Conservation (phyloP, 129 eudicot genomes). For the Cynara cardunculus region DNA sequence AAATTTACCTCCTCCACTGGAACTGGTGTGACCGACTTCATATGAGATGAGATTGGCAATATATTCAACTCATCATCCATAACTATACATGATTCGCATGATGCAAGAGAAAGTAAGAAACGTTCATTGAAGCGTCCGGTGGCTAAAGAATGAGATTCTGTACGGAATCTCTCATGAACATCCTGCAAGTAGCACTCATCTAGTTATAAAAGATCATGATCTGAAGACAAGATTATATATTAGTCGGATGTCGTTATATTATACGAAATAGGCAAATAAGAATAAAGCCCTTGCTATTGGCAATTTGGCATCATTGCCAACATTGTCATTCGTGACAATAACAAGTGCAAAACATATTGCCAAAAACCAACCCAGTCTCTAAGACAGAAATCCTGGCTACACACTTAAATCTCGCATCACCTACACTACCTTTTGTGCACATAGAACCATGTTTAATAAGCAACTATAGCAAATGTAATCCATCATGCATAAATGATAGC, state of each 20-base stretch:
- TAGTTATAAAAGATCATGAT: neutral
- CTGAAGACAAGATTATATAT: neutral
- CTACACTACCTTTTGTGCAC: too few relatives aligned
- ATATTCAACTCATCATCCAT: constrained; percentile 97
- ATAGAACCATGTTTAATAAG: too few relatives aligned
- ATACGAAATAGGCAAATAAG: neutral
- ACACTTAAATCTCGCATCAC: too few relatives aligned
- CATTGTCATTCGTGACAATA: neutral
- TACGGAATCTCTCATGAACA: constrained; percentile 90
- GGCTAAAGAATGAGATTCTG: constrained; percentile 80
- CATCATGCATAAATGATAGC: neutral
- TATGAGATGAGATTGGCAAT: constrained; percentile 88
- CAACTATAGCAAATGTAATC: too few relatives aligned
- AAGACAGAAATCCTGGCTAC: too few relatives aligned
- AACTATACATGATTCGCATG: constrained; percentile 82
- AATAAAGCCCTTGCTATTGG: too few relatives aligned
- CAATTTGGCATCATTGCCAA: too few relatives aligned
- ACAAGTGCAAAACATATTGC: neutral
- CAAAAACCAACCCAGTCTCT: too few relatives aligned
- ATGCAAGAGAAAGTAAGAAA: constrained; percentile 77
- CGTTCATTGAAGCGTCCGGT: constrained; percentile 95
- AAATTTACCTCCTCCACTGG: constrained; percentile 60
- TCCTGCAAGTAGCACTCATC: constrained; percentile 52
- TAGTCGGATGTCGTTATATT: constrained; percentile 1
- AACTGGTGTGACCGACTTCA: constrained; percentile 70